phyloP scores from a whole-genome alignment of 1,284 basidiomycete species.

The Marasmius tenuissimus region DNA sequence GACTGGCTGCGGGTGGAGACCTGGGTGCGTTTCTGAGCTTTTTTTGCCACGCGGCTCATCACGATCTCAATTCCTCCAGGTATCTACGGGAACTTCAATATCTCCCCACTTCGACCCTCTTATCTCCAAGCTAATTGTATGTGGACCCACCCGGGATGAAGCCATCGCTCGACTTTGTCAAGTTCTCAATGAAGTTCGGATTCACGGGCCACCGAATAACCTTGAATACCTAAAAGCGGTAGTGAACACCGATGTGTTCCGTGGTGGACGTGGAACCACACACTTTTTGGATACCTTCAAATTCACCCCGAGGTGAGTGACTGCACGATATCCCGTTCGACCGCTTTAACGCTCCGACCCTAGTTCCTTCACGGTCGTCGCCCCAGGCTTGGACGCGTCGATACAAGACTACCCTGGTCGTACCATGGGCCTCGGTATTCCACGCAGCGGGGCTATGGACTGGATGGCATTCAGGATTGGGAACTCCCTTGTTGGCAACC shows the following conservation, averaged over 20 bases:
- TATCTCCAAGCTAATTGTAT: conserved; percentile 54
- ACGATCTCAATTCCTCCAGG: conserved; percentile 25
- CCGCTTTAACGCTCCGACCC: not conserved
- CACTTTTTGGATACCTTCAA: conserved; percentile 51
- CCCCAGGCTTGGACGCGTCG: conserved; percentile 57
- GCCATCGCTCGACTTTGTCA: conserved; percentile 38
- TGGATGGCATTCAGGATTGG: conserved; percentile 55
- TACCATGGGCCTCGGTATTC: conserved; percentile 58
- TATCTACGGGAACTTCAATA: conserved; percentile 51
- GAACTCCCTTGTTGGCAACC: conserved; percentile 65
- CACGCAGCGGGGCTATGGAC: conserved; percentile 72
- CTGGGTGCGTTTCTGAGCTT: conserved; percentile 40
- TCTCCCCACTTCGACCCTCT: conserved; percentile 62
- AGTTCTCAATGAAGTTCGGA: conserved; percentile 35
- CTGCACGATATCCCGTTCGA: no score
- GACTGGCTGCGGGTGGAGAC: conserved; percentile 55
- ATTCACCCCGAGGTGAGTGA: conserved; percentile 41
- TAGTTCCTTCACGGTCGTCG: conserved; percentile 57
- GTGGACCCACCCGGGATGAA: conserved; percentile 37
- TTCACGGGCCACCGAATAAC: conserved; percentile 58
- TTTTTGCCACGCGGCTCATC: not conserved
- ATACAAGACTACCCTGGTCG: conserved; percentile 70
- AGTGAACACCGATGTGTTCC: conserved; percentile 40
- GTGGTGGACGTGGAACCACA: conserved; percentile 51
- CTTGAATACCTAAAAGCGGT: conserved; percentile 51